Evolutionary conservation across 1,284 basidiomycete species (phyloP).

Genomic region (Microbotryum scabiosae): DNA sequence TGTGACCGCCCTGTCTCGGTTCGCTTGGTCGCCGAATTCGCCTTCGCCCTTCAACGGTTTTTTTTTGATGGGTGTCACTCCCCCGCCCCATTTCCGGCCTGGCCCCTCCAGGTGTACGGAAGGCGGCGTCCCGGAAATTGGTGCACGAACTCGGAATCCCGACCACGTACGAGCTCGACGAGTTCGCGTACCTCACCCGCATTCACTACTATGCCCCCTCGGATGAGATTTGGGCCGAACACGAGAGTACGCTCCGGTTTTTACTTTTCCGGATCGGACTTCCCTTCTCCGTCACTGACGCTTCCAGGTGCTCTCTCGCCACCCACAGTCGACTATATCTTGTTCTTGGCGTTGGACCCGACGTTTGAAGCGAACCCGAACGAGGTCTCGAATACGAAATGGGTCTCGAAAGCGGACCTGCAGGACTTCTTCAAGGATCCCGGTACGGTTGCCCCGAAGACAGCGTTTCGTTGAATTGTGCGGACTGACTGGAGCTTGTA

Average conservation of each 20-base stretch:
- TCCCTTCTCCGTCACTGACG: neutral
- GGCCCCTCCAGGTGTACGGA: slow-evolving; percentile 51
- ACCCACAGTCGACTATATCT: slow-evolving; percentile 86
- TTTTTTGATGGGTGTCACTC: neutral
- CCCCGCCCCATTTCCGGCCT: neutral
- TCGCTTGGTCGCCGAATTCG: neutral
- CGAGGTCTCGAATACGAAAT: slow-evolving; percentile 85
- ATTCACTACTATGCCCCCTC: slow-evolving; percentile 98
- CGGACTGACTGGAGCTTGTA: neutral
- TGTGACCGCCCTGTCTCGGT: neutral
- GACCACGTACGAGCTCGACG: slow-evolving; percentile 61
- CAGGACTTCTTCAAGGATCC: slow-evolving; percentile 80
- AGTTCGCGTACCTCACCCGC: slow-evolving; percentile 89
- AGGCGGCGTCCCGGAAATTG: slow-evolving; percentile 88
- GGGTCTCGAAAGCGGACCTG: slow-evolving; percentile 83
- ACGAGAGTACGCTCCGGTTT: slow-evolving; percentile 66
- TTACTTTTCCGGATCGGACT: neutral
- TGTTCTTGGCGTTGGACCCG: slow-evolving; percentile 87
- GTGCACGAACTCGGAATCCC: slow-evolving; percentile 97
- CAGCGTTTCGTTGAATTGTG: slow-evolving; percentile 1
- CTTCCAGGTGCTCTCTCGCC: slow-evolving; percentile 20
- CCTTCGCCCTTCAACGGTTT: neutral
- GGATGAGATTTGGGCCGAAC: slow-evolving; percentile 91
- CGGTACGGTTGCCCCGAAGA: slow-evolving; percentile 45
- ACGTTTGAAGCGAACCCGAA: slow-evolving; percentile 76